These are phyloP conservation scores for Hyphodiscus sp. DNA, from an alignment of 2,329 filamentous ascomycete genomes.

Conservation along the genomic window DNA sequence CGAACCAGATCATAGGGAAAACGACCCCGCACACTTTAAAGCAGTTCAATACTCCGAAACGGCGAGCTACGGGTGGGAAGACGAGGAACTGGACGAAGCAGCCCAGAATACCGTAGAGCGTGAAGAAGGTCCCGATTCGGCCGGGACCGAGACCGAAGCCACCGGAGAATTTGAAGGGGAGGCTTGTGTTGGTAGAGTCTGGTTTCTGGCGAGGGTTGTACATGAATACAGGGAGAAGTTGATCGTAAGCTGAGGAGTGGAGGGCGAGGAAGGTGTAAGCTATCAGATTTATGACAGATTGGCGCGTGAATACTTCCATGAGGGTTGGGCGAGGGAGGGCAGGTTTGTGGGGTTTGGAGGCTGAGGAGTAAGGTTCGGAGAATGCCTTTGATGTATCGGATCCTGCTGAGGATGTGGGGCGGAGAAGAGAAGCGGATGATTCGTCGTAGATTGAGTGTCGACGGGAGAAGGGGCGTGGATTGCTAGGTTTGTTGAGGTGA, in stretches of 20 bases:
- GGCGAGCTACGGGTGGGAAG: constrained; percentile 71
- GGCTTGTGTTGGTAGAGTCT: constrained; percentile 47
- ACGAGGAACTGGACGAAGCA: constrained; percentile 80
- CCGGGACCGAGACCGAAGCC: constrained; percentile 71
- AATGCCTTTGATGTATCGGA: constrained; percentile 21
- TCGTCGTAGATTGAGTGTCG: constrained; percentile 47
- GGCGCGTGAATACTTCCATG: constrained; percentile 63
- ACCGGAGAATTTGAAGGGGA: constrained; percentile 76
- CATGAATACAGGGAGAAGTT: constrained; percentile 81
- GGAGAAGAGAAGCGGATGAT: constrained; percentile 48
- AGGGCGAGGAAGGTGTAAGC: constrained; percentile 76
- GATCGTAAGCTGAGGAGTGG: constrained; percentile 80
- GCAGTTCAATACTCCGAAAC: constrained; percentile 68
- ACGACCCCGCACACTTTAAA: constrained; percentile 59
- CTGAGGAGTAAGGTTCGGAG: constrained; percentile 12
- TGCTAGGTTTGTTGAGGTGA: constrained; percentile 4
- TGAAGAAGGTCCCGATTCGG: constrained; percentile 80
- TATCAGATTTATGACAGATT: constrained; percentile 68
- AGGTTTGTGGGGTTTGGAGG: constrained; percentile 26
- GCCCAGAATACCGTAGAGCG: constrained; percentile 70
- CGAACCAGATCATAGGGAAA: constrained; percentile 69
- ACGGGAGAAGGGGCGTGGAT: constrained; percentile 12
- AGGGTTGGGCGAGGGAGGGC: constrained; percentile 35
- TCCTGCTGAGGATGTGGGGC: constrained; percentile 27
- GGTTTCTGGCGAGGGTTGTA: constrained; percentile 59